Base-by-base conservation (phyloP, 1,284 basidiomycete genomes). In the Leccinum pachyderme region DNA sequence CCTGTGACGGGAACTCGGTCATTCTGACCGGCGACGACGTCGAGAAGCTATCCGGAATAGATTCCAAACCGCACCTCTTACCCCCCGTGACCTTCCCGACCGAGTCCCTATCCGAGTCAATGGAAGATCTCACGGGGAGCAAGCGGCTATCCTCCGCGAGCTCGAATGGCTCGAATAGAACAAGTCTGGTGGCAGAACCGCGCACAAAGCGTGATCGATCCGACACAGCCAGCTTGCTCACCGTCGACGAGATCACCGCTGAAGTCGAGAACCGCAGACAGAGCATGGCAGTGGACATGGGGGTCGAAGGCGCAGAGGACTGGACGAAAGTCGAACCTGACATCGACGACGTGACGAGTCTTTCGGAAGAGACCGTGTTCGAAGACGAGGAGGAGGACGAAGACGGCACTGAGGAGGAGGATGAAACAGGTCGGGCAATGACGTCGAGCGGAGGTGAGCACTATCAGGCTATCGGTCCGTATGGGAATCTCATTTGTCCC, bases 191-290 rank as follows among this genome's bases (percentile, higher is more conserved):
- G 77, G 89, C 80, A 0, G 88, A 91, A 67, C 69, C 93, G 47
- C 78, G 89, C 52, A 88, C 83, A 66, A 89, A 86, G 70, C 83
- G 87, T 13, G 93, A 96, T 66, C 79, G 82, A 47, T 91, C 90
- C 2, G 95, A 98, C 66, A 90, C 90, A 1, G 93, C 92, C 5
- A 95, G 92, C 67, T 74, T 99, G 62, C 81, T 99, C 68, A 99
- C 96, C 0, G 91, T 99, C 13, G 96, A 99, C 67, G 94, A 99
- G 73, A 97, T 99, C 63, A 98, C 96, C 0, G 95, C 93, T 5
- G 92, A 96, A 65, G 92, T 99, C 1, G 96, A 98, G 75, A 93
- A 87, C 65, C 79, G 95, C 15, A 77, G 86, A 18, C 77, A 80
- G 60, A 82, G 81, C 62, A 76, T 76, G 63, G 73, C 74, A 8